phyloP scores from a whole-genome alignment of 805 yeast genomes.

The Wickerhamiella alocasiicola region DNA sequence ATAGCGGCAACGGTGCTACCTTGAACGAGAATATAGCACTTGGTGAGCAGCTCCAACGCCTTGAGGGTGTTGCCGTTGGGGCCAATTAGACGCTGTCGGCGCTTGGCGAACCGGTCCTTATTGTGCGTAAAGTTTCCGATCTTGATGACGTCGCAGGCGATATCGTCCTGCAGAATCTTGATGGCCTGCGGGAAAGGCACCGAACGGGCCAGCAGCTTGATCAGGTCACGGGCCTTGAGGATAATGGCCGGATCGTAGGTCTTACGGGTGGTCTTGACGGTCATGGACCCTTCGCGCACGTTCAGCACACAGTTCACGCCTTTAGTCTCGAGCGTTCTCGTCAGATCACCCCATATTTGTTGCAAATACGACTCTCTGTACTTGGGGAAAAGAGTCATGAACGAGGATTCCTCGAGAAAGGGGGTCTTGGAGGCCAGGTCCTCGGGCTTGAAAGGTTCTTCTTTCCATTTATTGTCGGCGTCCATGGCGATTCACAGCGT shows the following conservation, averaged over 20 bases:
- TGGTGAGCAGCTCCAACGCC: constrained; percentile 88
- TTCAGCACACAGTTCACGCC: constrained; percentile 76
- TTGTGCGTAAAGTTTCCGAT: constrained; percentile 81
- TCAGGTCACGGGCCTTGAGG: constrained; percentile 86
- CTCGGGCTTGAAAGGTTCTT: constrained; percentile 78
- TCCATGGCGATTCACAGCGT: neutral
- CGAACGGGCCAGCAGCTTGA: constrained; percentile 84
- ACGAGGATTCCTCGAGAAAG: constrained; percentile 90
- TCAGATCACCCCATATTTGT: constrained; percentile 88
- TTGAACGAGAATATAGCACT: constrained; percentile 90
- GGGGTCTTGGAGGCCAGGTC: constrained; percentile 79
- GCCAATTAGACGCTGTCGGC: constrained; percentile 93
- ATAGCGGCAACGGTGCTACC: constrained; percentile 94
- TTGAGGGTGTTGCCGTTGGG: constrained; percentile 95
- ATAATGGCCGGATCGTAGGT: constrained; percentile 92
- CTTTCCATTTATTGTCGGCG: constrained; percentile 6
- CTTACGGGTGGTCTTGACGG: constrained; percentile 89
- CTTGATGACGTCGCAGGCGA: constrained; percentile 92
- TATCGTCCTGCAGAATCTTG: constrained; percentile 78
- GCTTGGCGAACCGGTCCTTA: constrained; percentile 86
- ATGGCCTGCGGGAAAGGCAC: constrained; percentile 96
- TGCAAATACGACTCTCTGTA: constrained; percentile 85
- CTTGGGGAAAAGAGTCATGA: constrained; percentile 91
- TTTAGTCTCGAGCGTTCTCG: constrained; percentile 55
- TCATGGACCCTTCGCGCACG: constrained; percentile 94